phyloP scores from a whole-genome alignment of 345 rosid genomes.

The Citrus australasica region DNA sequence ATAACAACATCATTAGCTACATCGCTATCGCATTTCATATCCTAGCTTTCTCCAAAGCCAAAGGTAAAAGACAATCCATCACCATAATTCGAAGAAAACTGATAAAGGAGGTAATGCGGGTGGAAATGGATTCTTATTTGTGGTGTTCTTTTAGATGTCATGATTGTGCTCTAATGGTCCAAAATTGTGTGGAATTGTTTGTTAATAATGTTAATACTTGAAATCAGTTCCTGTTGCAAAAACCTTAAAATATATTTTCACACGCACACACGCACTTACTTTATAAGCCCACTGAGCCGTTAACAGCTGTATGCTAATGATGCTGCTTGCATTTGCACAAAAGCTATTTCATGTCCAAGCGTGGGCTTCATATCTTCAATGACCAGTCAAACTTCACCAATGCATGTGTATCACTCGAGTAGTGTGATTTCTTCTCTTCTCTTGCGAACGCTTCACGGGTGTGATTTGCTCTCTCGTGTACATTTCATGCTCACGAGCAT shows the following conservation, averaged over 20 bases:
- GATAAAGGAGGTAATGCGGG: neutral
- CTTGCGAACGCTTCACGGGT: neutral
- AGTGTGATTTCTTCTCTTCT: slow-evolving; percentile 11
- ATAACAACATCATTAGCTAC: slow-evolving; percentile 35
- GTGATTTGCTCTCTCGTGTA: slow-evolving; percentile 5
- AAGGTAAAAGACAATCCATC: slow-evolving; percentile 15
- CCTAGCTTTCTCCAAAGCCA: slow-evolving; percentile 24
- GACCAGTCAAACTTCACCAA: slow-evolving; percentile 20
- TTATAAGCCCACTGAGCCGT: slow-evolving; percentile 1
- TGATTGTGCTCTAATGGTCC: slow-evolving; percentile 7
- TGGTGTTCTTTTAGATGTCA: neutral
- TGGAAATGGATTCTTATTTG: neutral
- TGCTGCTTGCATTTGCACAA: slow-evolving; percentile 8
- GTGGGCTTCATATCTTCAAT: neutral
- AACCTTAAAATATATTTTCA: neutral
- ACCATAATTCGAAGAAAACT: slow-evolving; percentile 7
- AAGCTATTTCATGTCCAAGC: slow-evolving; percentile 18
- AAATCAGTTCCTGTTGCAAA: neutral
- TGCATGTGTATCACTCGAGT: slow-evolving; percentile 8
- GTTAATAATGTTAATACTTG: neutral
- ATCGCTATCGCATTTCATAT: neutral
- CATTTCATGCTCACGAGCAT: neutral
- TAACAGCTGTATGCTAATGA: slow-evolving; percentile 18
- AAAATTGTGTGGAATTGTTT: slow-evolving; percentile 8
- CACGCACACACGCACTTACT: too few species aligned